phyloP scores from a whole-genome alignment of 1,284 basidiomycete genomes.

The Phenoliferia sp. region DNA sequence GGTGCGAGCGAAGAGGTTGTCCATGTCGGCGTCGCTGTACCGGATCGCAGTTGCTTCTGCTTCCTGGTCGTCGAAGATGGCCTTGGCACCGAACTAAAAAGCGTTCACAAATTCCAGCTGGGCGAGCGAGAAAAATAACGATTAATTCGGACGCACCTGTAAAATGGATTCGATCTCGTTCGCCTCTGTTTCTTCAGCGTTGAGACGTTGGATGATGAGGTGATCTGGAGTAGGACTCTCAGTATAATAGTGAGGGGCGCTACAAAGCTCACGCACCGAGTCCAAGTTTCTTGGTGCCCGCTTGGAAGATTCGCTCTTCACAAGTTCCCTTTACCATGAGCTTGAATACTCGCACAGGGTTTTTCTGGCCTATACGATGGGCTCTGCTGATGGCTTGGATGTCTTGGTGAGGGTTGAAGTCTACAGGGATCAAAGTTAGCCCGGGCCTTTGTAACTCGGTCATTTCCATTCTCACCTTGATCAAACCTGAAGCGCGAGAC shows the following conservation, averaged over 20 bases:
- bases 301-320: slow-evolving; percentile 39
- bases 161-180: slow-evolving; percentile 41
- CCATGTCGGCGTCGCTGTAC: slow-evolving; percentile 40
- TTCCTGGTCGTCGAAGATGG: slow-evolving; percentile 41
- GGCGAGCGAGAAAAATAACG: neutral
- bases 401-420: slow-evolving; percentile 36
- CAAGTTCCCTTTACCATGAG: slow-evolving; percentile 43
- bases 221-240: slow-evolving; percentile 31
- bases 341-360: slow-evolving; percentile 44
- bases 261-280: slow-evolving; percentile 27
- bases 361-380: slow-evolving; percentile 45
- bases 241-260: neutral
- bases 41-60: slow-evolving; percentile 36
- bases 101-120: neutral
- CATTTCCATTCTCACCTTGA: neutral
- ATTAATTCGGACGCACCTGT: slow-evolving; percentile 3
- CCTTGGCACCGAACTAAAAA: slow-evolving; percentile 40
- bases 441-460: too few relatives aligned
- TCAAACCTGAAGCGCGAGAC: neutral
- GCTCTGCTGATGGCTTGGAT: slow-evolving; percentile 45
- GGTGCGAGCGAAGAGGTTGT: slow-evolving; percentile 37
- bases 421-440: too few relatives aligned
- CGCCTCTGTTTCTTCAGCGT: slow-evolving; percentile 28
- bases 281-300: slow-evolving; percentile 30
- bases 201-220: slow-evolving; percentile 39